A percentile compares a stretch with the other conserved stretches of the same genome.
Conservation (phyloP, 805 yeast species). For the Teunomyces atbi region DNA sequence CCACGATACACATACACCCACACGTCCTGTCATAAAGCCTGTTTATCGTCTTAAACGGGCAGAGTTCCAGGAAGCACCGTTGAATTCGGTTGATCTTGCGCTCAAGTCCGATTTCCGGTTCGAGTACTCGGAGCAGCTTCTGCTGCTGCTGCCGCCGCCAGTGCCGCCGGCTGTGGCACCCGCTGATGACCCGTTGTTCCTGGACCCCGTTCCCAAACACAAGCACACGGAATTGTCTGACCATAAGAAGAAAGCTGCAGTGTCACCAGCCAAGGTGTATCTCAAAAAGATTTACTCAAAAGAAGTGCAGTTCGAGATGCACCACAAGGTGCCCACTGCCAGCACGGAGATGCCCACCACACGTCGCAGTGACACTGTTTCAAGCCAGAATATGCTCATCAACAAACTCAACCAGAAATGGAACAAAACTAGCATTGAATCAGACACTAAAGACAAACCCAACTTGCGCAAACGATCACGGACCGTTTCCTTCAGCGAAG, state of each 20-base stretch:
- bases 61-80: neutral
- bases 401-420: conserved; percentile 38
- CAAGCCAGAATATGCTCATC: conserved; percentile 25
- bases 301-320: conserved; percentile 39
- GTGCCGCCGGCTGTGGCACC: no score
- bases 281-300: conserved; percentile 36
- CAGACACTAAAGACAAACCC: conserved; percentile 1
- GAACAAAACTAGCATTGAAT: conserved; percentile 27
- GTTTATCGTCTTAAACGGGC: conserved; percentile 9
- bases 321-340: conserved; percentile 10
- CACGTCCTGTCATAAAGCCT: conserved; percentile 17
- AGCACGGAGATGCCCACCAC: conserved; percentile 1
- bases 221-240: conserved; percentile 15
- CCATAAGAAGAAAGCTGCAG: conserved; percentile 14
- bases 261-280: conserved; percentile 12
- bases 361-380: neutral
- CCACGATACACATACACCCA: neutral
- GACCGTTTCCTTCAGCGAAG: neutral
- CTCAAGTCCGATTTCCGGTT: conserved; percentile 25
- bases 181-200: neutral
- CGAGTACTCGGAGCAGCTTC: conserved; percentile 19
- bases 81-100: neutral
- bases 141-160: conserved; percentile 21
- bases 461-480: conserved; percentile 3
- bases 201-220: conserved; percentile 6